Conservation (phyloP, 768 basidiomycete species). For the Auriscalpium microsporum region DNA sequence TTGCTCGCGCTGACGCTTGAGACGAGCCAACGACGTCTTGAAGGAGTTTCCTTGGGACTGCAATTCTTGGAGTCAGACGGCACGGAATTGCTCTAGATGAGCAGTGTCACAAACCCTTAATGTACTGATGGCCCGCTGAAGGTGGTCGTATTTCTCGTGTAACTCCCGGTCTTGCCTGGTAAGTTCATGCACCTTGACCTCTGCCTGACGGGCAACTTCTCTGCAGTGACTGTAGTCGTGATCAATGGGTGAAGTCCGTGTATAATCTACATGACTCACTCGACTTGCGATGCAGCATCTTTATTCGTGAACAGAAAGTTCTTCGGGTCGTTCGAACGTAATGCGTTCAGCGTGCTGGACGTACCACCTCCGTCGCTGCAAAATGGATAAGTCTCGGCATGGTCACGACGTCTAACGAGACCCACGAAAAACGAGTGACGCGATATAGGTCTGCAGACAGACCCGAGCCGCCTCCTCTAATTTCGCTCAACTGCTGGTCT, state of each 20-base stretch:
- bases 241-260: not conserved
- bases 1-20: constrained; percentile 28
- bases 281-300: constrained; percentile 9
- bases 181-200: constrained; percentile 28
- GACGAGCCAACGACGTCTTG: not conserved
- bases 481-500: constrained; percentile 37
- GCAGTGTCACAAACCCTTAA: not conserved
- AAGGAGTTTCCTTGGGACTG: constrained; percentile 4
- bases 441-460: constrained; percentile 57
- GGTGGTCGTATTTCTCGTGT: constrained; percentile 22
- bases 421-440: constrained; percentile 60
- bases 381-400: not conserved
- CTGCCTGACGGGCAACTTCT: constrained; percentile 29
- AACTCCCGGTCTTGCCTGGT: constrained; percentile 21
- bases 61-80: not conserved
- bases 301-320: constrained; percentile 10
- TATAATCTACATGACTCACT: constrained; percentile 1
- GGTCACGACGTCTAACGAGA: constrained; percentile 8
- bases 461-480: constrained; percentile 45
- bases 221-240: constrained; percentile 36
- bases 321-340: constrained; percentile 25
- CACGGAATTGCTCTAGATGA: not conserved
- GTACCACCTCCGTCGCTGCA: constrained; percentile 61
- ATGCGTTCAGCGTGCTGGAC: constrained; percentile 31
- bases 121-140: constrained; percentile 19